Conservation (phyloP, 495 filamentous ascomycete genomes). For the Xylaria sp. region DNA sequence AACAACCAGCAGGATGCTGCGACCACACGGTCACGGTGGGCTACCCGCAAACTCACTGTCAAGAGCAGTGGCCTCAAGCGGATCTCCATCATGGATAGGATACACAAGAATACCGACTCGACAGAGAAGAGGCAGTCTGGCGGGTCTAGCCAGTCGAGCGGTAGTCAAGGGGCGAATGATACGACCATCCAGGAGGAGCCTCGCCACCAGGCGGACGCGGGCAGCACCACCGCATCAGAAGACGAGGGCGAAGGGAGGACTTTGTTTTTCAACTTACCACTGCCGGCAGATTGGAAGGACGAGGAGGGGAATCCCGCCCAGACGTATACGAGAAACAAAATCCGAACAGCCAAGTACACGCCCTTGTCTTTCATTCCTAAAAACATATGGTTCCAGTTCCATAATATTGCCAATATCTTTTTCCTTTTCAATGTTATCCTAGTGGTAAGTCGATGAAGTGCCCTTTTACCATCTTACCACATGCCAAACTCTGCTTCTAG, state of each 20-base stretch:
- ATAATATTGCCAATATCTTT: conserved; percentile 98
- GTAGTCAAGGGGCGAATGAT: conserved; percentile 49
- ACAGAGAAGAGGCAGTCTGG: conserved; percentile 77
- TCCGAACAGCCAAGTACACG: conserved; percentile 96
- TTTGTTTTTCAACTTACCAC: conserved; percentile 86
- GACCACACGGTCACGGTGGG: conserved; percentile 81
- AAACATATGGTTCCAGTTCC: conserved; percentile 96
- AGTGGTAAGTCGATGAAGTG: conserved; percentile 67
- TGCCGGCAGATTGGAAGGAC: conserved; percentile 80
- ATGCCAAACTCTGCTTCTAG: conserved; percentile 54
- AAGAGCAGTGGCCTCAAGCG: conserved; percentile 79
- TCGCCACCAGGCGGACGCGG: conserved; percentile 29
- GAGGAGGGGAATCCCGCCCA: conserved; percentile 77
- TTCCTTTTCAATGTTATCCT: conserved; percentile 97
- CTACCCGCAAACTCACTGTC: conserved; percentile 80
- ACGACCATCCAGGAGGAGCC: conserved; percentile 42
- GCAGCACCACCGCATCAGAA: conserved; percentile 35
- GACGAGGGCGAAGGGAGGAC: conserved; percentile 44
- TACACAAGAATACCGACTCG: conserved; percentile 67
- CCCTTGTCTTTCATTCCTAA: conserved; percentile 96
- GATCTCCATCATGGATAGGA: conserved; percentile 79
- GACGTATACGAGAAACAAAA: conserved; percentile 90
- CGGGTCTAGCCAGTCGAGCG: conserved; percentile 47
- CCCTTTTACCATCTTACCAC: conserved; percentile 15
- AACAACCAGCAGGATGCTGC: conserved; percentile 54